phyloP scores from a whole-genome alignment of 129 eudicot species.

The carrot (Daucus carota) region DNA sequence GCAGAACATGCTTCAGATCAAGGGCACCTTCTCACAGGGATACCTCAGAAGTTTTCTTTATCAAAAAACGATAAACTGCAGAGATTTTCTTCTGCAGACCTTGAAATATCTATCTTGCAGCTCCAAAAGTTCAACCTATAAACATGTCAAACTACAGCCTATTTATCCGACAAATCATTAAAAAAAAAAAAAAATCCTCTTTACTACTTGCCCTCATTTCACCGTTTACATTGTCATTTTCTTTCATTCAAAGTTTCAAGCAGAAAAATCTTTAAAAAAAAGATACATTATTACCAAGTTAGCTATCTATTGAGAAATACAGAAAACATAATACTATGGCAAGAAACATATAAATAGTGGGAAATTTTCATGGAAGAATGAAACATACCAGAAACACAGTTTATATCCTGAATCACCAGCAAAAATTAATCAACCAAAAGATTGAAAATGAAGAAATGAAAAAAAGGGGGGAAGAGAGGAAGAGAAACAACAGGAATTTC shows the following conservation, averaged over 20 bases:
- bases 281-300: neutral
- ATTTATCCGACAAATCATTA: neutral
- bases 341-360: neutral
- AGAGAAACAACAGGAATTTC: neutral
- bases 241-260: neutral
- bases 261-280: neutral
- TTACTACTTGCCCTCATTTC: neutral
- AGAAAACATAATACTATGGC: neutral
- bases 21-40: conserved; percentile 1
- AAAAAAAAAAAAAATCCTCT: neutral
- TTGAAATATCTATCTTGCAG: neutral
- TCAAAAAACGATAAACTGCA: neutral
- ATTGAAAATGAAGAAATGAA: neutral
- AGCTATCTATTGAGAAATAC: neutral
- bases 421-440: neutral
- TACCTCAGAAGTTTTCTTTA: neutral
- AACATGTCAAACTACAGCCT: neutral
- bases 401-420: neutral
- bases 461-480: neutral
- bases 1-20: conserved; percentile 61
- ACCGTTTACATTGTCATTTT: neutral
- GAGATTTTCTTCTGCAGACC: neutral
- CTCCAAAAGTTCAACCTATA: neutral
- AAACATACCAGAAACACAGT: neutral
- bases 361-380: neutral